Percentiles rank a stretch among this genome's conserved stretches.
Evolutionary conservation across 2,329 filamentous ascomycete genomes (phyloP).

Genomic region (Talaromyces atroroseus): DNA sequence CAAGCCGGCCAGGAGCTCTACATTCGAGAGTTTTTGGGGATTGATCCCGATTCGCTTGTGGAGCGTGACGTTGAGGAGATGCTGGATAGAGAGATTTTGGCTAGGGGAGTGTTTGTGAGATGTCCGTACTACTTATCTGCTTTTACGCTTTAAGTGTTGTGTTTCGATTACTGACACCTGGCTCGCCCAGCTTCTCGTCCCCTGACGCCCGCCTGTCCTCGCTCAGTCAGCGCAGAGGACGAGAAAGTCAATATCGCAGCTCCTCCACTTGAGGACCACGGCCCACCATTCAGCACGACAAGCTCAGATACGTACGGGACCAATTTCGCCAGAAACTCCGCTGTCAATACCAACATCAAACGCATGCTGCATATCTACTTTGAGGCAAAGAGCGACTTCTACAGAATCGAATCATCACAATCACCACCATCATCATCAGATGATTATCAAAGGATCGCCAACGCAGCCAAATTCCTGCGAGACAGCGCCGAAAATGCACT

Average conservation of each 20-base stretch:
- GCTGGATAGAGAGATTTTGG: slow-evolving; percentile 24
- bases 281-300: slow-evolving; percentile 2
- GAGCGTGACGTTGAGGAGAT: slow-evolving; percentile 18
- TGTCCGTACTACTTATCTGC: slow-evolving; percentile 16
- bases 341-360: slow-evolving; percentile 19
- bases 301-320: not conserved
- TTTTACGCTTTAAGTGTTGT: not conserved
- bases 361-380: slow-evolving; percentile 28
- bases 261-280: not conserved
- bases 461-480: slow-evolving; percentile 36
- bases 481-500: slow-evolving; percentile 41
- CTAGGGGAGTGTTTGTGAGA: slow-evolving; percentile 21
- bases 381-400: slow-evolving; percentile 34
- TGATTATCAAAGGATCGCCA: slow-evolving; percentile 20
- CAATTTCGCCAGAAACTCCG: slow-evolving; percentile 8
- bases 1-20: slow-evolving; percentile 34
- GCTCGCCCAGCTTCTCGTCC: not conserved
- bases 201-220: not conserved
- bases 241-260: not conserved
- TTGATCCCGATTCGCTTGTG: slow-evolving; percentile 18
- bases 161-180: not conserved
- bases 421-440: slow-evolving; percentile 2
- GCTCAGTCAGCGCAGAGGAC: not conserved
- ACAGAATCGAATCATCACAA: slow-evolving; percentile 18
- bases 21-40: slow-evolving; percentile 34